Evolutionary conservation across 306 rosid species (phyloP).

Genomic region (Crotalaria pallida): DNA sequence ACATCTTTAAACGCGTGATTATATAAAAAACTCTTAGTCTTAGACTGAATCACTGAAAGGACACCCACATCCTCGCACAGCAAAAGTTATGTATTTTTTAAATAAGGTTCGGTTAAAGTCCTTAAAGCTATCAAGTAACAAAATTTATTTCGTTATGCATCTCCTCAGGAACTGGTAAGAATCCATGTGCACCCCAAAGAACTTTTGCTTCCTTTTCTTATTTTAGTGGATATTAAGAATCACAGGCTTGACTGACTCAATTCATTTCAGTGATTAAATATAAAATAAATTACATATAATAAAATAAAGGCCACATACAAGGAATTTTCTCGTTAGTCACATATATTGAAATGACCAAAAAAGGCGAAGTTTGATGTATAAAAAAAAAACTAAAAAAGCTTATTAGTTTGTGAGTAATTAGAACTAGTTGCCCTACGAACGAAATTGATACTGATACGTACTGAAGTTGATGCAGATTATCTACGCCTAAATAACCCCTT

Average conservation of each 20-base stretch:
- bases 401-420: too few species aligned
- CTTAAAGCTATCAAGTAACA: not conserved
- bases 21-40: not conserved
- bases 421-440: too few species aligned
- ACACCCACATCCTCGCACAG: not conserved
- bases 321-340: not conserved
- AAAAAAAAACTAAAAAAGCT: too few species aligned
- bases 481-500: not conserved
- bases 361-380: too few species aligned
- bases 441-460: too few species aligned
- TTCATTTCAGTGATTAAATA: not conserved
- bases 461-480: too few species aligned
- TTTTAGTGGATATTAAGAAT: not conserved
- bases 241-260: not conserved
- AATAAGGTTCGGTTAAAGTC: not conserved
- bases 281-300: not conserved
- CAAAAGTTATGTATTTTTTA: not conserved
- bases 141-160: not conserved
- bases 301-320: not conserved
- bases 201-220: not conserved
- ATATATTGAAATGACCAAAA: too few species aligned
- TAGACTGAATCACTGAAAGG: not conserved
- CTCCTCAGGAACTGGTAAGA: not conserved
- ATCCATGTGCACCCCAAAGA: not conserved
- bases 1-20: constrained; percentile 37